A percentile compares a stretch with the other conserved stretches of the same genome.
Evolutionary conservation across 805 yeast species (phyloP).

Genomic region (Wickerhamomyces subpelliculosus): DNA sequence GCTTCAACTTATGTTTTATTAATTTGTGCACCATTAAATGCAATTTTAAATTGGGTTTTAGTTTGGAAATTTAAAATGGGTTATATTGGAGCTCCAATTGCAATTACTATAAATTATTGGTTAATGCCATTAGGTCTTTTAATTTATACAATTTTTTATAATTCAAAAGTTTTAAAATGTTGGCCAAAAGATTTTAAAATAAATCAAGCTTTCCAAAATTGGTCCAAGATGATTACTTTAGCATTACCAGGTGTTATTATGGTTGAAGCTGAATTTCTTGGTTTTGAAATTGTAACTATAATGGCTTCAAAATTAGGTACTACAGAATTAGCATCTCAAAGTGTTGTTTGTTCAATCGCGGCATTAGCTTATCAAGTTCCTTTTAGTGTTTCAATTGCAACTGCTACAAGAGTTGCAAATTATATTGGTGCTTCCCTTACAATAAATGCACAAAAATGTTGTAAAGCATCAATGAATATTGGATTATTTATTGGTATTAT

Average conservation of each 20-base stretch:
- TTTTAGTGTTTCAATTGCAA: slow-evolving; percentile 63
- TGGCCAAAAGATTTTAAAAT: slow-evolving; percentile 41
- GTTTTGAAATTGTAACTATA: slow-evolving; percentile 66
- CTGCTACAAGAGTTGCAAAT: slow-evolving; percentile 67
- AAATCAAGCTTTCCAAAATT: slow-evolving; percentile 40
- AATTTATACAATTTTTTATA: slow-evolving; percentile 31
- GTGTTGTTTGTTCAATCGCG: slow-evolving; percentile 60
- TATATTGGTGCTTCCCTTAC: slow-evolving; percentile 54
- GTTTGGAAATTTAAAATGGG: slow-evolving; percentile 82
- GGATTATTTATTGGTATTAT: slow-evolving; percentile 38
- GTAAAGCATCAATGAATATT: slow-evolving; percentile 35
- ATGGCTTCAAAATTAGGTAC: slow-evolving; percentile 68
- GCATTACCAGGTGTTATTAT: slow-evolving; percentile 70
- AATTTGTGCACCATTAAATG: slow-evolving; percentile 66
- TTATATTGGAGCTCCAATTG: slow-evolving; percentile 74
- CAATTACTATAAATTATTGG: slow-evolving; percentile 70
- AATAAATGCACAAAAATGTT: slow-evolving; percentile 38
- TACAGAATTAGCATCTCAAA: slow-evolving; percentile 63
- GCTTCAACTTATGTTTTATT: slow-evolving; percentile 68
- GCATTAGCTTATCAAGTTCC: slow-evolving; percentile 65
- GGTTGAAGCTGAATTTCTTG: slow-evolving; percentile 70
- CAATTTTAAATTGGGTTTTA: slow-evolving; percentile 56
- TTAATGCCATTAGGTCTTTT: slow-evolving; percentile 34
- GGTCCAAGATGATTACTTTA: slow-evolving; percentile 44
- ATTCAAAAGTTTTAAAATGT: slow-evolving; percentile 52